These are phyloP conservation scores for Domatiomyces catenatus DNA, from an alignment of 2,329 filamentous ascomycete genomes.

Conservation along the genomic window DNA sequence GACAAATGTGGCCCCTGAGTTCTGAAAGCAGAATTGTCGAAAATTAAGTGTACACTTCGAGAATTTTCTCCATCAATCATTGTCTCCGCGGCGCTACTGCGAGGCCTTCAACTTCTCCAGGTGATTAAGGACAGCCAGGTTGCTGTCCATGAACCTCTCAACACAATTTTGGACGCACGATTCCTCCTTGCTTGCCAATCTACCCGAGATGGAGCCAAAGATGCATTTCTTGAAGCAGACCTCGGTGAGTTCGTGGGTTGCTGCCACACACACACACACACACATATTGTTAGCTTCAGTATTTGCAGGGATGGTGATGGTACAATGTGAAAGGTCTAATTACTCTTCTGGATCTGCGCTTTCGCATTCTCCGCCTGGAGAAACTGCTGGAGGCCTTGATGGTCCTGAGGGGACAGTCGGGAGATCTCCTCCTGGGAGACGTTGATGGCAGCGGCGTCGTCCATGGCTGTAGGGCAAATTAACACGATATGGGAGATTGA, in stretches of 20 bases:
- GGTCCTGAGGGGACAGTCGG: slow-evolving; percentile 60
- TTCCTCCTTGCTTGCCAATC: slow-evolving; percentile 65
- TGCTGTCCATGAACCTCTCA: slow-evolving; percentile 81
- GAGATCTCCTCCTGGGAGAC: slow-evolving; percentile 13
- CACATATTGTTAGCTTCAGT: neutral
- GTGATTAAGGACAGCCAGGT: slow-evolving; percentile 70
- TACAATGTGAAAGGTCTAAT: slow-evolving; percentile 9
- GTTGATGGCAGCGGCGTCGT: slow-evolving; percentile 11
- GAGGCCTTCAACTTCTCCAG: slow-evolving; percentile 47
- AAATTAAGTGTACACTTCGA: neutral
- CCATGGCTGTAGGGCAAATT: slow-evolving; percentile 5
- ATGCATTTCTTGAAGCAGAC: slow-evolving; percentile 94
- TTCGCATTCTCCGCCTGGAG: slow-evolving; percentile 74
- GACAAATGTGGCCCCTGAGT: neutral
- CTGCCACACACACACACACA: slow-evolving; percentile 22
- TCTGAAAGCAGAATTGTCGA: neutral
- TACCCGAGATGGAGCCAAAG: slow-evolving; percentile 54
- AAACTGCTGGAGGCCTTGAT: slow-evolving; percentile 75
- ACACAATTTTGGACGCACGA: slow-evolving; percentile 83
- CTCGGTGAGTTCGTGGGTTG: slow-evolving; percentile 53
- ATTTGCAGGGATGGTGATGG: neutral
- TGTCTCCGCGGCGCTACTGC: slow-evolving; percentile 17
- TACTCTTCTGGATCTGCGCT: slow-evolving; percentile 41
- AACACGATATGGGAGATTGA: neutral
- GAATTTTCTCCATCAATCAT: slow-evolving; percentile 4